phyloP scores from a whole-genome alignment of 768 basidiomycete species.

The Rhizopogon roseolus region DNA sequence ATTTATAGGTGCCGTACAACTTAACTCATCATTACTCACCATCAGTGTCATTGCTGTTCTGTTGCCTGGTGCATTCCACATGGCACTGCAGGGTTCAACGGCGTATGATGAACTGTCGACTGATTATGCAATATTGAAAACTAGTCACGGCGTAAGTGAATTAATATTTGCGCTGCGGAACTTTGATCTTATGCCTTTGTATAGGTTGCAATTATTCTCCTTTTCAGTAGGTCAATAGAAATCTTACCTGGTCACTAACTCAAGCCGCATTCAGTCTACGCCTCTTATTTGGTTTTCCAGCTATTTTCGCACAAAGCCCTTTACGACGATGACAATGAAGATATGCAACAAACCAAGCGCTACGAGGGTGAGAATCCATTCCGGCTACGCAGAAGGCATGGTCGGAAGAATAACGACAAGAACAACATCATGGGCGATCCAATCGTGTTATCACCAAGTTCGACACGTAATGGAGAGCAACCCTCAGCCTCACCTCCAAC shows the following conservation, averaged over 20 bases:
- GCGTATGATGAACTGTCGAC: constrained; percentile 16
- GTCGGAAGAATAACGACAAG: not conserved
- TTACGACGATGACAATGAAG: constrained; percentile 48
- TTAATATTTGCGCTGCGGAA: not conserved
- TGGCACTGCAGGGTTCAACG: constrained; percentile 36
- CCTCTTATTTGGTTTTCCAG: constrained; percentile 71
- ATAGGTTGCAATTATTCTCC: constrained; percentile 70
- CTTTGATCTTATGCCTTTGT: not conserved
- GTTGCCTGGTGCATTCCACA: constrained; percentile 73
- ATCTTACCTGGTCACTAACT: not conserved
- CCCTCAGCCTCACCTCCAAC: not conserved
- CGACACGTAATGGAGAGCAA: not conserved
- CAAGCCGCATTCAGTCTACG: constrained; percentile 50
- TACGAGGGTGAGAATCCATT: constrained; percentile 39
- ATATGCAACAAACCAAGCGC: constrained; percentile 32
- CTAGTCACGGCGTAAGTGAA: constrained; percentile 70
- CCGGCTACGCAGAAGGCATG: not conserved
- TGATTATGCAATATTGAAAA: constrained; percentile 53
- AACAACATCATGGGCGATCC: not conserved
- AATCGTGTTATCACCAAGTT: not conserved
- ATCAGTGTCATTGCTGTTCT: constrained; percentile 78
- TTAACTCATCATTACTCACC: constrained; percentile 69
- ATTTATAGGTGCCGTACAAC: constrained; percentile 56
- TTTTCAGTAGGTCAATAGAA: constrained; percentile 54
- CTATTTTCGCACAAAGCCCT: constrained; percentile 73